Evolutionary conservation across 768 basidiomycete genomes (phyloP).

Genomic region (Phaffia australis): DNA sequence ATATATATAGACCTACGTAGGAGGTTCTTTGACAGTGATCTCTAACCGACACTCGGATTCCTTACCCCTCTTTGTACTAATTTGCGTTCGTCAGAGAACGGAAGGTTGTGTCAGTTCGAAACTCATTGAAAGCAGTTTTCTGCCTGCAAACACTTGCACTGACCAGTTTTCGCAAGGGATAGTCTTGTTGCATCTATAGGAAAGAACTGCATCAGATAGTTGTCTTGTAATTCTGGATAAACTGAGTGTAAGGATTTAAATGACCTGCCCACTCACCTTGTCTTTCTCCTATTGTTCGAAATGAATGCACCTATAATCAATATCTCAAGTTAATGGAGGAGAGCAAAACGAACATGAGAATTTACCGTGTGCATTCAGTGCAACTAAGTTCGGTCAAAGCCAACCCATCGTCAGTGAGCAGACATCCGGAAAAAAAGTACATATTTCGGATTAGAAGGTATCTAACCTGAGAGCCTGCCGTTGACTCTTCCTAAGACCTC

Average conservation of each 20-base stretch:
- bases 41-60: constrained; percentile 18
- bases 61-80: constrained; percentile 22
- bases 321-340: not conserved
- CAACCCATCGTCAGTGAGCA: not conserved
- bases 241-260: not conserved
- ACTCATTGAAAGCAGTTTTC: not conserved
- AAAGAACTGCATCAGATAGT: not conserved
- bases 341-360: not conserved
- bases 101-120: not conserved
- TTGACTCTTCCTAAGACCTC: constrained; percentile 6
- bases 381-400: not conserved
- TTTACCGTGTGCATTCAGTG: constrained; percentile 5
- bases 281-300: constrained; percentile 9
- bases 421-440: not conserved
- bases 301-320: not conserved
- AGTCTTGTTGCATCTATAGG: constrained; percentile 6
- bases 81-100: not conserved
- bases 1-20: not conserved
- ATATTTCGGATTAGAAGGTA: not conserved
- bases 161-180: constrained; percentile 15
- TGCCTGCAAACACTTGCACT: not conserved
- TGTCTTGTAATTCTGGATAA: not conserved
- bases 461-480: constrained; percentile 17
- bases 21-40: constrained; percentile 20
- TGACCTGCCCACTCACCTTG: constrained; percentile 4